A percentile compares a stretch with the other conserved stretches of the same genome.
Conservation (phyloP, 805 yeast genomes). For the Millerozyma miso region DNA sequence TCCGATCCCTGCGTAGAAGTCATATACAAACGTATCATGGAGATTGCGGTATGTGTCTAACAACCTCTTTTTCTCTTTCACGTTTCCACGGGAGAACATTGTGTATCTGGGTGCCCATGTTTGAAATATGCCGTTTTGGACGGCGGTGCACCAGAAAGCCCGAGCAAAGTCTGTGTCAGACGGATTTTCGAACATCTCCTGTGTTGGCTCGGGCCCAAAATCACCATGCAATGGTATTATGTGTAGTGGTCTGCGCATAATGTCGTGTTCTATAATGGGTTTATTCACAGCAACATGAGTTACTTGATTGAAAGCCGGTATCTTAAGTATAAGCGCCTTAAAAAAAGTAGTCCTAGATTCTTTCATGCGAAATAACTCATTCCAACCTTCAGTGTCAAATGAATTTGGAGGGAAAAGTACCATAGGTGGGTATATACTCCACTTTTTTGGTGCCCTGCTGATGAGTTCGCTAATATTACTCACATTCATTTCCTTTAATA, state of each 20-base stretch:
- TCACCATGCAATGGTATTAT: conserved; percentile 60
- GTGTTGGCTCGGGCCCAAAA: conserved; percentile 48
- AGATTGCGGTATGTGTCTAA: conserved; percentile 39
- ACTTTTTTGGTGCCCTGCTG: conserved; percentile 45
- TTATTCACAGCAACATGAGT: conserved; percentile 70
- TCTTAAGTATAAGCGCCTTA: conserved; percentile 9
- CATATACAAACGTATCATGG: conserved; percentile 47
- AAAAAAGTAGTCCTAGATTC: conserved; percentile 13
- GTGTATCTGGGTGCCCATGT: conserved; percentile 83
- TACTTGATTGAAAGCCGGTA: conserved; percentile 14
- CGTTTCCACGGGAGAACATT: conserved; percentile 85
- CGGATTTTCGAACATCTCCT: conserved; percentile 31
- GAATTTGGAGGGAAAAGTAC: conserved; percentile 51
- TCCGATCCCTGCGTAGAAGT: conserved; percentile 82
- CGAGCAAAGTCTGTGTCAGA: conserved; percentile 36
- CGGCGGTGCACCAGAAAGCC: conserved; percentile 68
- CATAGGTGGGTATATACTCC: conserved; percentile 66
- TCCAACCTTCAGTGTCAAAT: conserved; percentile 40
- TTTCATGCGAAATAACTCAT: neutral
- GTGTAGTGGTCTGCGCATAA: conserved; percentile 61
- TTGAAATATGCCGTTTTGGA: conserved; percentile 73
- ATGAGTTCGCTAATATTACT: neutral
- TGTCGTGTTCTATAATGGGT: conserved; percentile 56
- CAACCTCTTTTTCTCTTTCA: conserved; percentile 72
- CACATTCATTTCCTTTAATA: neutral